Conservation (phyloP, 306 rosid species). For the Cajanus cajan region DNA sequence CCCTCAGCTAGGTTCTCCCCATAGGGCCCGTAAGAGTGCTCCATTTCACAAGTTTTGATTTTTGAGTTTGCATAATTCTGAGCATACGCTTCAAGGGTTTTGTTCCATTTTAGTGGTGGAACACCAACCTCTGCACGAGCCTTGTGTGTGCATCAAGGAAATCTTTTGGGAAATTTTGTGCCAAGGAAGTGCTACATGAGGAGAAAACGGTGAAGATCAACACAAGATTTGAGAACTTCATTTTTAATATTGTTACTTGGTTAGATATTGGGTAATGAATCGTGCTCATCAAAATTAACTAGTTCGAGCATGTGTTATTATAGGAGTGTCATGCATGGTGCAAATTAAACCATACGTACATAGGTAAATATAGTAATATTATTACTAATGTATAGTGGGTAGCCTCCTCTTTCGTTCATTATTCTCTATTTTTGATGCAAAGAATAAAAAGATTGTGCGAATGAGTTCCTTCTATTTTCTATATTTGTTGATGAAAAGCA, state of each 20-base stretch:
- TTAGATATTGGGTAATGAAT: not conserved
- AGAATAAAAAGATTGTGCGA: no score
- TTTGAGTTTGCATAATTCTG: conserved; percentile 22
- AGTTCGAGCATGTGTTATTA: not conserved
- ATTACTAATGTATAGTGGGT: not conserved
- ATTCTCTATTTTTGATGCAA: no score
- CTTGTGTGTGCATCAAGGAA: conserved; percentile 36
- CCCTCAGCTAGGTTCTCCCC: conserved; percentile 35
- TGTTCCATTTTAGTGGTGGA: conserved; percentile 33
- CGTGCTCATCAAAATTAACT: no score
- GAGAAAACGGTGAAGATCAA: not conserved
- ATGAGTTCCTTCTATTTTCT: no score
- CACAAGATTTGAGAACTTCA: not conserved
- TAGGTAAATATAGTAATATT: not conserved
- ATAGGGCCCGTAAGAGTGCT: conserved; percentile 34
- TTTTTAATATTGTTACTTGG: not conserved
- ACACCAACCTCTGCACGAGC: conserved; percentile 46
- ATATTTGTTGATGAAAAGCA: no score
- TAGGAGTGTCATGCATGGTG: not conserved
- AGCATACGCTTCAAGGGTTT: conserved; percentile 31
- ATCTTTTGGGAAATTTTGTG: conserved; percentile 19
- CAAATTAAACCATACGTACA: not conserved
- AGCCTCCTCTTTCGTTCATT: not conserved
- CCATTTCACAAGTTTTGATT: conserved; percentile 18
- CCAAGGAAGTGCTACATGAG: not conserved